Percentiles rank a stretch among this genome's conserved stretches.
Conservation (phyloP, 2,329 filamentous ascomycete genomes). For the Colletotrichum godetiae region DNA sequence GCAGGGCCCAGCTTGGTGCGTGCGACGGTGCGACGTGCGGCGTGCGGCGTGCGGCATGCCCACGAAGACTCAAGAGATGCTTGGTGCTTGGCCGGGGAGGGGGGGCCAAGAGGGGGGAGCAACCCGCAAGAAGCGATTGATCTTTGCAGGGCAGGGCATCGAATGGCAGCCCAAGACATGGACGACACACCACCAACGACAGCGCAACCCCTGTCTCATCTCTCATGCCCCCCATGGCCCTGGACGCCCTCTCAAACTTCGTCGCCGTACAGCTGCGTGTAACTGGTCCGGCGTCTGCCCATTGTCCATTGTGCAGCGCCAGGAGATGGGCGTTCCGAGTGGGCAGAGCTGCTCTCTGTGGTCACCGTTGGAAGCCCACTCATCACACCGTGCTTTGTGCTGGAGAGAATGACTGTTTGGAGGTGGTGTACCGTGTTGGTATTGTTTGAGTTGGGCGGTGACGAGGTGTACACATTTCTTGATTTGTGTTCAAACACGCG, state of each 20-base stretch:
- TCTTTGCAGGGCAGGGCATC: conserved; percentile 25
- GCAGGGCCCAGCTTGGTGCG: conserved; percentile 7
- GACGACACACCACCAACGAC: conserved; percentile 33
- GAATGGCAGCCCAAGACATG: conserved; percentile 34
- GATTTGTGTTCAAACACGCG: not conserved
- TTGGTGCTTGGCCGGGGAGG: conserved; percentile 6
- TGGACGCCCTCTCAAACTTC: conserved; percentile 18
- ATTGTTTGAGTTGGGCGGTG: not conserved
- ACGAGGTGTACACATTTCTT: not conserved
- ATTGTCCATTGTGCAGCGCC: conserved; percentile 7
- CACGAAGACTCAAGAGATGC: not conserved
- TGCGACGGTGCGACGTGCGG: not conserved
- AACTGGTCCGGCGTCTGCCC: conserved; percentile 7
- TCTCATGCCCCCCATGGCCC: conserved; percentile 7
- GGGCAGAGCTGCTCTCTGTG: not conserved
- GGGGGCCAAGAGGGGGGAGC: not conserved
- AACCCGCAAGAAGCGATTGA: not conserved
- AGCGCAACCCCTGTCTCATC: conserved; percentile 24
- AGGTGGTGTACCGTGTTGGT: not conserved
- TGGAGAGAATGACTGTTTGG: not conserved
- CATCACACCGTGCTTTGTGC: not conserved
- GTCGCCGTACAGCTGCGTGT: conserved; percentile 5
- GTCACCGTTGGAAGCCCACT: conserved; percentile 9
- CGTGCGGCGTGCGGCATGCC: not conserved
- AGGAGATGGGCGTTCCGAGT: not conserved